A percentile compares a stretch with the other conserved stretches of the same genome.
phyloP scores from a whole-genome alignment of 169 alveolate species.

The Cryptosporidium xiaoi region DNA sequence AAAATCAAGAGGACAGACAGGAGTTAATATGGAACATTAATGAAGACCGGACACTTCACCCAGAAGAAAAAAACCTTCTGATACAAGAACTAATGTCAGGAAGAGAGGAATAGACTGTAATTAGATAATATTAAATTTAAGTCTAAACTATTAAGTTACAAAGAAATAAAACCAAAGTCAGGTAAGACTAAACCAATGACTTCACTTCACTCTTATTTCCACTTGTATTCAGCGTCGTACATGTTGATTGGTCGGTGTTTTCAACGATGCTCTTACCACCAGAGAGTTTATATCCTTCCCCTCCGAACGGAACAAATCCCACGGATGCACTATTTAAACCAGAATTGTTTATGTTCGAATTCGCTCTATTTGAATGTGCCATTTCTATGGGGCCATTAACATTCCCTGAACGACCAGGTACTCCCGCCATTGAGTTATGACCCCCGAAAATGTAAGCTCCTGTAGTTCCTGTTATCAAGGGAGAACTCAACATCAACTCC shows the following conservation, averaged over 20 bases:
- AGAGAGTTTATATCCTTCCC: slow-evolving; percentile 68
- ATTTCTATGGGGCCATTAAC: slow-evolving; percentile 20
- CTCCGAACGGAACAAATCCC: slow-evolving; percentile 73
- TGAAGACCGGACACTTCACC: slow-evolving; percentile 24
- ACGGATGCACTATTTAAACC: slow-evolving; percentile 13
- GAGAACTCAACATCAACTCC: slow-evolving; percentile 70
- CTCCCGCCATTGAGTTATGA: slow-evolving; percentile 9
- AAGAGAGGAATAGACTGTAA: not conserved
- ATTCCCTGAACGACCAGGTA: not conserved
- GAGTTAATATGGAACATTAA: slow-evolving; percentile 54
- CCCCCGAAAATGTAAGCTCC: slow-evolving; percentile 71
- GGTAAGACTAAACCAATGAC: slow-evolving; percentile 15
- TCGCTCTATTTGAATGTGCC: slow-evolving; percentile 11
- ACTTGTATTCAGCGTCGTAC: slow-evolving; percentile 15
- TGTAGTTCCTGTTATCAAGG: slow-evolving; percentile 66
- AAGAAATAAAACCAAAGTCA: not conserved
- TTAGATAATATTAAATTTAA: not conserved
- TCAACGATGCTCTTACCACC: slow-evolving; percentile 6
- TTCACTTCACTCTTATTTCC: slow-evolving; percentile 20
- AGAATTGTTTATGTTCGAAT: slow-evolving; percentile 1
- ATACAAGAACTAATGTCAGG: slow-evolving; percentile 27
- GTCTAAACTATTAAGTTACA: not conserved
- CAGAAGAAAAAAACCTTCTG: slow-evolving; percentile 34
- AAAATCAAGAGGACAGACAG: slow-evolving; percentile 34
- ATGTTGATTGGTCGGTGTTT: slow-evolving; percentile 1